These are phyloP conservation scores for Fusarium xylarioides DNA, from an alignment of 2,329 filamentous ascomycete species.

Conservation along the genomic window DNA sequence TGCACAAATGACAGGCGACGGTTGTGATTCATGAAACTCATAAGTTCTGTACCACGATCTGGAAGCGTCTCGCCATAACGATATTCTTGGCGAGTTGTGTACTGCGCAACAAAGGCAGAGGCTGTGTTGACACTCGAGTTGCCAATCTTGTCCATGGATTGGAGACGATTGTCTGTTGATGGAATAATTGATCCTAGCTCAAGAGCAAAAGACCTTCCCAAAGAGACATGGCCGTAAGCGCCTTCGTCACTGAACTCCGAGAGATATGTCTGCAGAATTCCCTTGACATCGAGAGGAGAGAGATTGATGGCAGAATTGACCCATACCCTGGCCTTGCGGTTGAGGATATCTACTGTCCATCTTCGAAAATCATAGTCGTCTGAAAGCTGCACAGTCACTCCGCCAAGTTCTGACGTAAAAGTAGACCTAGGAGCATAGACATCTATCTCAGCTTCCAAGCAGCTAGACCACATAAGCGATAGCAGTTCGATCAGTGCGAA, in stretches of 20 bases:
- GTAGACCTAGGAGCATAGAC: slow-evolving; percentile 87
- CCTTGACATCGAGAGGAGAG: slow-evolving; percentile 93
- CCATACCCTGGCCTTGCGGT: slow-evolving; percentile 82
- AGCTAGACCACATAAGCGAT: slow-evolving; percentile 94
- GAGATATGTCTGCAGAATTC: slow-evolving; percentile 92
- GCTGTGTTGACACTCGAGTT: slow-evolving; percentile 85
- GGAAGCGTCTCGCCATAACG: slow-evolving; percentile 82
- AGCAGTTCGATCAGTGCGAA: slow-evolving; percentile 93
- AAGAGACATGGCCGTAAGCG: slow-evolving; percentile 87
- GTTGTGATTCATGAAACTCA: slow-evolving; percentile 67
- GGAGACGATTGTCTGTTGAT: slow-evolving; percentile 83
- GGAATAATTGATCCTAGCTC: slow-evolving; percentile 92
- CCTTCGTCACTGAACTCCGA: slow-evolving; percentile 95
- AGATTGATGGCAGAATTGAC: slow-evolving; percentile 81
- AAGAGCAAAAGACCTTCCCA: slow-evolving; percentile 92
- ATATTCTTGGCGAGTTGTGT: slow-evolving; percentile 96
- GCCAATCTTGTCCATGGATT: slow-evolving; percentile 79
- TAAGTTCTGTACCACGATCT: slow-evolving; percentile 72
- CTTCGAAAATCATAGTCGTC: slow-evolving; percentile 89
- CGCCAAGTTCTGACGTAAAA: slow-evolving; percentile 79
- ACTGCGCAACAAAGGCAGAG: slow-evolving; percentile 96
- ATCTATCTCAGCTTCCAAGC: slow-evolving; percentile 92
- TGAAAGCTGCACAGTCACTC: slow-evolving; percentile 88
- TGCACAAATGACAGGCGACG: slow-evolving; percentile 62
- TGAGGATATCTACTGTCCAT: slow-evolving; percentile 79